Evolutionary conservation across 495 filamentous ascomycete species (phyloP).

Genomic region (Cercophora newfieldiana): DNA sequence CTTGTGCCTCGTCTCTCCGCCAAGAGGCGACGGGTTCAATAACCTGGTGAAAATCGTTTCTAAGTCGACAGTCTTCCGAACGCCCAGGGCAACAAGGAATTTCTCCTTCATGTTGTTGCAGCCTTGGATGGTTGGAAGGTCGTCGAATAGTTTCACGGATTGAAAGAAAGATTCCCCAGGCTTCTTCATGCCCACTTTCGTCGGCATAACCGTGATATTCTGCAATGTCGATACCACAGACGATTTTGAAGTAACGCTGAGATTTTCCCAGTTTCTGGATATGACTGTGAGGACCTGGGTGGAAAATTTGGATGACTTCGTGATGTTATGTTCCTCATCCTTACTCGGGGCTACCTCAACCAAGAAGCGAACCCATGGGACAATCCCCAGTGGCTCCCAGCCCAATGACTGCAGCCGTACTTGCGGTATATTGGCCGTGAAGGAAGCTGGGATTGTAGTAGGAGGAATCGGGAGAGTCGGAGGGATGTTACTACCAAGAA

Average conservation of each 20-base stretch:
- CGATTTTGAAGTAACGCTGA: conserved; percentile 64
- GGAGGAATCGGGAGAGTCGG: conserved; percentile 82
- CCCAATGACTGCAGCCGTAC: conserved; percentile 72
- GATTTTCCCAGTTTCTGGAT: conserved; percentile 82
- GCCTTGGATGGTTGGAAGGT: conserved; percentile 77
- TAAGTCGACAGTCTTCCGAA: conserved; percentile 85
- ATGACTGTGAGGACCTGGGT: conserved; percentile 72
- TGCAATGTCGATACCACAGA: conserved; percentile 63
- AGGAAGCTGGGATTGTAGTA: conserved; percentile 75
- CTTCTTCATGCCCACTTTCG: conserved; percentile 84
- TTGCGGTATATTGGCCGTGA: conserved; percentile 57
- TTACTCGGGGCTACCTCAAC: conserved; percentile 57
- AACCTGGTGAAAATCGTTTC: conserved; percentile 90
- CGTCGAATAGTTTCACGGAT: conserved; percentile 90
- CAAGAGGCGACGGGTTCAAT: conserved; percentile 50
- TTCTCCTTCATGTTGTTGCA: conserved; percentile 84
- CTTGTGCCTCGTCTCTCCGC: conserved; percentile 41
- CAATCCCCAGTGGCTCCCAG: conserved; percentile 78
- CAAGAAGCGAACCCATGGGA: conserved; percentile 80
- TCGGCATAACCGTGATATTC: conserved; percentile 77
- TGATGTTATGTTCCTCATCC: conserved; percentile 54
- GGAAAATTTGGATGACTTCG: conserved; percentile 72
- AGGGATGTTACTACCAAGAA: conserved; percentile 73
- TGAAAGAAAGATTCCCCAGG: conserved; percentile 88
- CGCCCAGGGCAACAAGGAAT: conserved; percentile 76